Conservation (phyloP, 2,329 filamentous ascomycete species). For the Claviceps fusiformis region DNA sequence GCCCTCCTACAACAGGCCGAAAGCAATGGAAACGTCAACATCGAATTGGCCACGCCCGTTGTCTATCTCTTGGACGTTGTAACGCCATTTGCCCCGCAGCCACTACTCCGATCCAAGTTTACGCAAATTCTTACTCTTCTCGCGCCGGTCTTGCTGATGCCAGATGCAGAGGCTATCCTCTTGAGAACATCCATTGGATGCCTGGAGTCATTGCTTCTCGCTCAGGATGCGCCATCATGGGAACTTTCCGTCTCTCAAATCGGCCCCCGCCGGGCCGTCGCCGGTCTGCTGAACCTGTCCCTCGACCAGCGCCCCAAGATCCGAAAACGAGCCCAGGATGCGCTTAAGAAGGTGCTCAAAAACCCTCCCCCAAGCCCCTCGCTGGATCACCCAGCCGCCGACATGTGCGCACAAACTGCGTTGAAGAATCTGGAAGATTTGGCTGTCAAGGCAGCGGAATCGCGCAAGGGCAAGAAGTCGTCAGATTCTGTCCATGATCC, state of each 20-base stretch:
- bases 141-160: conserved; percentile 66
- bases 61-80: conserved; percentile 93
- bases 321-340: conserved; percentile 83
- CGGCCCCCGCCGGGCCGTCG: conserved; percentile 75
- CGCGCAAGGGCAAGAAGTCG: conserved; percentile 52
- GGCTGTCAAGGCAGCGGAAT: conserved; percentile 44
- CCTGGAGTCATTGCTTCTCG: conserved; percentile 78
- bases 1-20: conserved; percentile 72
- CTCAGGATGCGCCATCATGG: conserved; percentile 82
- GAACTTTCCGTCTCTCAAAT: conserved; percentile 70
- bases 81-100: conserved; percentile 69
- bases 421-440: conserved; percentile 68
- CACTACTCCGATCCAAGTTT: conserved; percentile 88
- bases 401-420: conserved; percentile 90
- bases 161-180: conserved; percentile 75
- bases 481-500: conserved; percentile 57
- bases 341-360: conserved; percentile 68
- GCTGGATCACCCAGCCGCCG: conserved; percentile 84
- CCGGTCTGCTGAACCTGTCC: conserved; percentile 70
- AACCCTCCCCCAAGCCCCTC: conserved; percentile 82
- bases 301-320: conserved; percentile 87
- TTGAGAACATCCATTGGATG: conserved; percentile 82
- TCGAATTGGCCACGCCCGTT: conserved; percentile 70
- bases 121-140: conserved; percentile 80
- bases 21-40: conserved; percentile 55